Percentiles rank a stretch among this genome's conserved stretches.
These are phyloP conservation scores for Metarhizium anisopliae DNA, from an alignment of 2,329 filamentous ascomycete genomes.

Conservation along the genomic window DNA sequence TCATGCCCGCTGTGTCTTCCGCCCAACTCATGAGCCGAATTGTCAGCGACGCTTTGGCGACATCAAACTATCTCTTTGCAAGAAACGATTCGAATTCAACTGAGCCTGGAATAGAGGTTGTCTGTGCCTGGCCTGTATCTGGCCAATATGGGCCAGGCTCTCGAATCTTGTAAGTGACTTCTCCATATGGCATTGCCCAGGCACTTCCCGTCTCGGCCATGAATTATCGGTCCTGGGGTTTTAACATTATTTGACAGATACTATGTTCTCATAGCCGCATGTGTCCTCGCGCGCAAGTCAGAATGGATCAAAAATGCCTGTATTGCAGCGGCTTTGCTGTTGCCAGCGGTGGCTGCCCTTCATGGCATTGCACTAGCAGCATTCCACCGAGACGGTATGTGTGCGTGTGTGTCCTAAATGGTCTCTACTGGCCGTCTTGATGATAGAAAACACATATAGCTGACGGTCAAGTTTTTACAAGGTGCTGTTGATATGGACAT, in stretches of 20 bases:
- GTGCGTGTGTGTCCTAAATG: background rate
- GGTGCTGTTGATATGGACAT: constrained; percentile 60
- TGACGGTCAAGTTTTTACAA: constrained; percentile 16
- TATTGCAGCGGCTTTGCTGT: constrained; percentile 51
- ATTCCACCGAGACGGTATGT: constrained; percentile 48
- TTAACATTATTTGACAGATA: constrained; percentile 32
- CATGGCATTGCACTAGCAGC: constrained; percentile 54
- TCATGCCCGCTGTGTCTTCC: constrained; percentile 5
- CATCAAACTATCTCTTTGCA: background rate
- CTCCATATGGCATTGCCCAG: background rate
- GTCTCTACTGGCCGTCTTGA: background rate
- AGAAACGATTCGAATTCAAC: background rate
- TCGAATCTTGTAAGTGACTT: constrained; percentile 35
- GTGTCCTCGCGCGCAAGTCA: constrained; percentile 50
- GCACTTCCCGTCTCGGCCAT: background rate
- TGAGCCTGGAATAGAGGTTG: constrained; percentile 26
- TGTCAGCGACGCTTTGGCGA: background rate
- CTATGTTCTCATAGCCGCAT: constrained; percentile 55
- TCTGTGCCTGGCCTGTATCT: constrained; percentile 48
- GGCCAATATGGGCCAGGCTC: constrained; percentile 49
- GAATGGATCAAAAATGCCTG: constrained; percentile 56
- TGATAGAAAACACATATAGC: background rate
- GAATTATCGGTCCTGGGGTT: background rate
- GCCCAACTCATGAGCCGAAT: background rate
- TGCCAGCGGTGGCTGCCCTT: constrained; percentile 55